Conservation (phyloP, 2,329 filamentous ascomycete genomes). For the Ascochyta pisi region DNA sequence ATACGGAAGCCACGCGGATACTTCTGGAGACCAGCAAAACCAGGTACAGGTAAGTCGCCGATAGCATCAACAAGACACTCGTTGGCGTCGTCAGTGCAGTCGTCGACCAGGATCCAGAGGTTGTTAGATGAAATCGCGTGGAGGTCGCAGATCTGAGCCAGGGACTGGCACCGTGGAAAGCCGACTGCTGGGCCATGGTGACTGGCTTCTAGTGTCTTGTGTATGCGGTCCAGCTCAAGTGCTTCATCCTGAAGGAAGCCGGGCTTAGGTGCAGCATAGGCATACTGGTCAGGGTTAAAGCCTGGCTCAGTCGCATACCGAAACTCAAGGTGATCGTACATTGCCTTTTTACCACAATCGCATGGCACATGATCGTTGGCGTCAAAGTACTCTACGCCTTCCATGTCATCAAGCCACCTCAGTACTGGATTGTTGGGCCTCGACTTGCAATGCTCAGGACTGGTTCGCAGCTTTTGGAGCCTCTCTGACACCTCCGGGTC, state of each 20-base stretch:
- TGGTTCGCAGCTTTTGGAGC: too few relatives aligned
- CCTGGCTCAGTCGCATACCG: too few relatives aligned
- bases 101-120: neutral
- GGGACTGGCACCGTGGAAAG: too few relatives aligned
- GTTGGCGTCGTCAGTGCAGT: neutral
- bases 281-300: too few relatives aligned
- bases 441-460: too few relatives aligned
- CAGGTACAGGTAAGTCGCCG: neutral
- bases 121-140: neutral
- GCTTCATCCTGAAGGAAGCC: too few relatives aligned
- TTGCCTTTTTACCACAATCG: neutral
- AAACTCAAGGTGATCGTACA: neutral
- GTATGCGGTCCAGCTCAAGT: too few relatives aligned
- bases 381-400: neutral
- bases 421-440: neutral
- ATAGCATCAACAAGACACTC: neutral
- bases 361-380: neutral
- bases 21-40: neutral
- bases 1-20: too few relatives aligned
- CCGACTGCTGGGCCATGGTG: too few relatives aligned
- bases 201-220: too few relatives aligned
- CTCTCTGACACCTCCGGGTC: too few relatives aligned
- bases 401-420: neutral
- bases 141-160: neutral
- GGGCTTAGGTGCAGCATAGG: too few relatives aligned